Evolutionary conservation across 2,329 filamentous ascomycete genomes (phyloP).

Genomic region (Rhinocladiella mackenziei): DNA sequence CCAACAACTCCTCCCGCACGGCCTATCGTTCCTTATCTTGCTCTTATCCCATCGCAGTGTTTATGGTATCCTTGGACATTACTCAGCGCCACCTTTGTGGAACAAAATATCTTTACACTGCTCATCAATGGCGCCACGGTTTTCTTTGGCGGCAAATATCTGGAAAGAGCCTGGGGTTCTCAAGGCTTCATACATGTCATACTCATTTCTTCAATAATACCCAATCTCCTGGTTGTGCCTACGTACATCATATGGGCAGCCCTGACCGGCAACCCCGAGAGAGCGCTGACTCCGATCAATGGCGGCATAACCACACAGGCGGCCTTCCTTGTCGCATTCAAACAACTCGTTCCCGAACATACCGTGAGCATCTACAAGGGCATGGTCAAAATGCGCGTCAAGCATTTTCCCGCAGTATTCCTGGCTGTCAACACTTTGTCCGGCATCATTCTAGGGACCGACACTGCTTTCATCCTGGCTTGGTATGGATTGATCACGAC

Average conservation of each 20-base stretch:
- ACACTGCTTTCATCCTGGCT: constrained; percentile 74
- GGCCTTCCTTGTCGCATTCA: constrained; percentile 92
- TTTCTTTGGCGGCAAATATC: constrained; percentile 88
- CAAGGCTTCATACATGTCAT: constrained; percentile 89
- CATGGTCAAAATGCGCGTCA: constrained; percentile 81
- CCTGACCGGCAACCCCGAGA: constrained; percentile 47
- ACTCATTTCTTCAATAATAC: constrained; percentile 69
- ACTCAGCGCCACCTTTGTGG: constrained; percentile 77
- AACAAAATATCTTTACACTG: constrained; percentile 87
- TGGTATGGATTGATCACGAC: constrained; percentile 78
- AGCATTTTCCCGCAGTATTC: constrained; percentile 73
- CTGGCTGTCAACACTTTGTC: constrained; percentile 66
- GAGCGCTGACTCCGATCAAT: constrained; percentile 68
- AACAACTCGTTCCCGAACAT: constrained; percentile 94
- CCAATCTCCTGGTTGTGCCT: constrained; percentile 71
- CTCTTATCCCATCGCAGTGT: constrained; percentile 76
- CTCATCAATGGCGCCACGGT: constrained; percentile 71
- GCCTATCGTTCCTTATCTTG: constrained; percentile 79
- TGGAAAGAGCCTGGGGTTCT: constrained; percentile 93
- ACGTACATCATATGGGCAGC: constrained; percentile 71
- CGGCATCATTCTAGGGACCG: constrained; percentile 61
- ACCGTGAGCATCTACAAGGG: constrained; percentile 92
- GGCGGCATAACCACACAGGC: constrained; percentile 88
- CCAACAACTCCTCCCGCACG: constrained; percentile 44
- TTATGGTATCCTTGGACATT: constrained; percentile 92